Conservation (phyloP, 1,284 basidiomycete genomes). For the Anthracocystis panici-leucophaei region DNA sequence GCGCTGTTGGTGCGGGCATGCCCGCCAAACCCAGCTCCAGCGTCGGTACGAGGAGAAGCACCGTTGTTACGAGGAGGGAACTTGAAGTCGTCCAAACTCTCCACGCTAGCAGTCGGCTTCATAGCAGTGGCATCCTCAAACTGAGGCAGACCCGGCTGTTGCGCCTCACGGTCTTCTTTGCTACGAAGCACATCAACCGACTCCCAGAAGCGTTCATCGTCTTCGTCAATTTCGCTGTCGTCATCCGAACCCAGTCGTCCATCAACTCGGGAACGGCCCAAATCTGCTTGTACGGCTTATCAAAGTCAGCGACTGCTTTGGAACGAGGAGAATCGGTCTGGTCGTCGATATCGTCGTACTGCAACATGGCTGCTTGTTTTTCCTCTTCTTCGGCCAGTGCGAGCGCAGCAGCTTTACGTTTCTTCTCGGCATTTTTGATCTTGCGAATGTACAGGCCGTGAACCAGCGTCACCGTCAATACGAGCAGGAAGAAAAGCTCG, state of each 20-base stretch:
- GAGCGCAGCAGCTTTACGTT: constrained; percentile 31
- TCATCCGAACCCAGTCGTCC: constrained; percentile 46
- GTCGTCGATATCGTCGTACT: constrained; percentile 35
- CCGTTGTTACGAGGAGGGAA: constrained; percentile 3
- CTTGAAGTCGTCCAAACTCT: constrained; percentile 18
- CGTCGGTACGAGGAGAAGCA: neutral
- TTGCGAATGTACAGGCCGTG: constrained; percentile 51
- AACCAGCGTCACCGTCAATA: constrained; percentile 44
- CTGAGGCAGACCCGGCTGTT: constrained; percentile 38
- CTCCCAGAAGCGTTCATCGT: constrained; percentile 51
- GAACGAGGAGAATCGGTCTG: constrained; percentile 29
- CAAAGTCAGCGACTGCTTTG: constrained; percentile 35
- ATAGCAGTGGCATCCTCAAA: constrained; percentile 30
- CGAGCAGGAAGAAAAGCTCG: constrained; percentile 36
- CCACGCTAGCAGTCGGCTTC: constrained; percentile 23
- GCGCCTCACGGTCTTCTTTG: constrained; percentile 31
- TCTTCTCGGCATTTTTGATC: constrained; percentile 47
- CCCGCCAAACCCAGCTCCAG: neutral
- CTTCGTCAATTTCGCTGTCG: constrained; percentile 48
- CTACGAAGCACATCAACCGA: constrained; percentile 45
- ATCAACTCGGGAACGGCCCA: constrained; percentile 53
- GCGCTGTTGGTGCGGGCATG: constrained; percentile 31
- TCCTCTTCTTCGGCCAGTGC: constrained; percentile 33
- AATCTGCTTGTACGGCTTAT: constrained; percentile 50
- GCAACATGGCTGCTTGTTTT: constrained; percentile 16